Evolutionary conservation across 176 grass and related monocot species (phyloP), one percentile per base, ranked within the genome.

Genomic region (Juncus inflexus): DNA sequence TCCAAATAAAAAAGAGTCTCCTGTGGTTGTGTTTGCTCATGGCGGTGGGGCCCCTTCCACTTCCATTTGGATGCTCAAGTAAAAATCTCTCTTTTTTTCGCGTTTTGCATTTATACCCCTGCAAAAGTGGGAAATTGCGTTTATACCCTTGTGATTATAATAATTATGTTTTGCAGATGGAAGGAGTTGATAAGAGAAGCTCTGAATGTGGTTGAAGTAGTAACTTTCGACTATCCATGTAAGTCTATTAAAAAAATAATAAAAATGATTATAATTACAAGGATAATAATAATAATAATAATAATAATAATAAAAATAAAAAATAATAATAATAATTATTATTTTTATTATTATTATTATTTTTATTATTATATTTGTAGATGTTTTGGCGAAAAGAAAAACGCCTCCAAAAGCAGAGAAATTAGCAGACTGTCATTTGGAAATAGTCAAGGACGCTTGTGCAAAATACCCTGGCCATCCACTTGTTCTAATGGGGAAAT

Each of bases 211-310:
- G 53, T 83, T 12, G 70, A 87, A 76, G 91, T 96, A 56, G 77
- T 88, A 38, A 90, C 81, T 54, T 96, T 96, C 80, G 79, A 96
- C 50, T 96, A 90, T 75, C 91, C 87, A 61, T 96, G 87, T 96
- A 56, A 88, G 86, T 85, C 50, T 50, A 9, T n/a, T 52, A 57
- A 9, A 6, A 41, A 13, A 42, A 35, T 45, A 28, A 55, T 13
- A 56, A 14, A 43, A 14, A 43, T 71, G 38, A 9, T 71, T 50
- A 52, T 59, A 19, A 71, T 41, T 47, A 47, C 35, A 45, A 71
- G 7, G 45, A 28, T 28, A 58, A 57, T 13, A 50, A 45, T 65
- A 9, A 15, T 66, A 40, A 2, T 15, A 65, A 16, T 65, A 35
- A 7, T 10, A 12, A 39, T 58, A 14, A 0, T 9, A n/a, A 15